Evolutionary conservation across 2,329 filamentous ascomycete species (phyloP), one percentile per base, ranked within the genome.

Genomic region (Aspergillus brunneoviolaceus): DNA sequence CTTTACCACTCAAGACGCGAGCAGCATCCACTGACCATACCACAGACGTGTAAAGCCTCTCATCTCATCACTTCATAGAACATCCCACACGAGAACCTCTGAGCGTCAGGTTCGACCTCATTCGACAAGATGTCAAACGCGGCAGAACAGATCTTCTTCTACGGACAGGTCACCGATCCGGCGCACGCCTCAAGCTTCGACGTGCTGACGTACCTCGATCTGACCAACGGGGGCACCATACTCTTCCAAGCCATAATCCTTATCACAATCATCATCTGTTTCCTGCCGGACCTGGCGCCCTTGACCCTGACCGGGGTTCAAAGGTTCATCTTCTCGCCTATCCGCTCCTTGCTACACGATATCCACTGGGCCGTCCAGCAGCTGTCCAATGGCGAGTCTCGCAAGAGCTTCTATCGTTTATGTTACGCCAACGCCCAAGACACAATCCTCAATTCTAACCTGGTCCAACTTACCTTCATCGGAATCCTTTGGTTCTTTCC

Each of bases 131-230:
- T 68, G 67, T 58, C 60, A 14, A 60, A 63, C 35, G 42, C 55
- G 14, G 7, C 35, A 4, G 63, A 67, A n/a, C 63, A 66, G 48
- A 6, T 59, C 10, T 63, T 64, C 42, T 48, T 67, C 14, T 65
- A 58, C 42, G 65, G 64, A 11, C 55, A 60, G 9, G 57, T 56
- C 7, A 31, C 59, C 35, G 54, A 62, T 12, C 19, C 59, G 2
- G 57, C 57, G 19, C 55, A 51, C 31, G 6, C 50, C 25, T 42
- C 57, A 11, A 52, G 47, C 19, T 5, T 63, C 12, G 49, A 49
- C 19, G 39, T 57, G 6, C 19, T 65, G 7, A 52, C 16, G 1
- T 51, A 58, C 21, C 25, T 60, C 14, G 64, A 68, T 48, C 35
- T 65, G 16, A 65, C 58, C n/a, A 23, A 45, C 5, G 53, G 54